These are phyloP conservation scores for Coprinellus micaceus DNA, from an alignment of 768 basidiomycete species.

Conservation along the genomic window DNA sequence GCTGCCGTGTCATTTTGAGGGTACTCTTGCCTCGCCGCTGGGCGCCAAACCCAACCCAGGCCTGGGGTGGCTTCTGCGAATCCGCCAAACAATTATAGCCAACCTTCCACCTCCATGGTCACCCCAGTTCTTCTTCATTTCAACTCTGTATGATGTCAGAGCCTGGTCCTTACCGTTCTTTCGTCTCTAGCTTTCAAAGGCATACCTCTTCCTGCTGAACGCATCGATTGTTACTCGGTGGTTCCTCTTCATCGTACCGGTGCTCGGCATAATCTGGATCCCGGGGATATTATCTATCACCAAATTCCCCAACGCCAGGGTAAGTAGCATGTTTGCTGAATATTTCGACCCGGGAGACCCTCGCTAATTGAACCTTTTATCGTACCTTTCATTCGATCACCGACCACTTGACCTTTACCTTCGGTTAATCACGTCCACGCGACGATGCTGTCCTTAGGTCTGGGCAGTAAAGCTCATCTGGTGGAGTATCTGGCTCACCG, in stretches of 20 bases:
- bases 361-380: background rate
- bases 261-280: constrained; percentile 66
- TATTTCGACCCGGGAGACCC: background rate
- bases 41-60: no score
- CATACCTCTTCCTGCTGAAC: constrained; percentile 73
- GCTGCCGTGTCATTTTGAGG: no score
- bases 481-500: constrained; percentile 84
- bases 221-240: constrained; percentile 77
- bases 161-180: background rate
- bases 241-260: constrained; percentile 74
- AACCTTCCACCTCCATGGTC: background rate
- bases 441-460: constrained; percentile 31
- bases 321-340: constrained; percentile 26
- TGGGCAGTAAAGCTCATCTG: constrained; percentile 61
- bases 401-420: background rate
- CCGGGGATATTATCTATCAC: constrained; percentile 68
- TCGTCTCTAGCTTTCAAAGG: constrained; percentile 44
- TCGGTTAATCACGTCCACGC: background rate
- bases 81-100: background rate
- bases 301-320: constrained; percentile 43
- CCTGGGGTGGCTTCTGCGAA: no score
- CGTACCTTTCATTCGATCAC: background rate
- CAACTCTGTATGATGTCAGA: background rate
- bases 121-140: background rate
- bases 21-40: no score